These are phyloP conservation scores for Colletotrichum graminicola DNA, from an alignment of 2,329 filamentous ascomycete genomes.

Conservation along the genomic window DNA sequence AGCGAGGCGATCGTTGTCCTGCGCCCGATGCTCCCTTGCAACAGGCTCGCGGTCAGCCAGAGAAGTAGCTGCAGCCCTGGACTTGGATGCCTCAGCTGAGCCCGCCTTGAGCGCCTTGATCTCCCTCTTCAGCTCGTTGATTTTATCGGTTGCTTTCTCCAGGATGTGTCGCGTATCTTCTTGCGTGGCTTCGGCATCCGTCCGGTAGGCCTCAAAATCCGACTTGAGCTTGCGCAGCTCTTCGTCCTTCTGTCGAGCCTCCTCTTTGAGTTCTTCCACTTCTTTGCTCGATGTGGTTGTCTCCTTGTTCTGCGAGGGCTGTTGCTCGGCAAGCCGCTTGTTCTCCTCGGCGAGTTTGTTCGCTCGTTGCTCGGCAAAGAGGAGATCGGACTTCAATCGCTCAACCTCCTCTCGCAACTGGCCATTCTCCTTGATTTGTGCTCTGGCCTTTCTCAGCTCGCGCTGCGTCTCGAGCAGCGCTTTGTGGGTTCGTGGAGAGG, in stretches of 20 bases:
- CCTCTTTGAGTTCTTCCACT: constrained; percentile 52
- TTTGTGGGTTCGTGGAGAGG: constrained; percentile 64
- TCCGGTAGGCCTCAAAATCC: constrained; percentile 67
- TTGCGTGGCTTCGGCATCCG: constrained; percentile 66
- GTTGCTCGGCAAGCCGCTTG: constrained; percentile 46
- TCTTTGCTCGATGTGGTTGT: constrained; percentile 7
- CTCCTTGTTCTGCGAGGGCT: constrained; percentile 24
- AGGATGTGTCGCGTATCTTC: constrained; percentile 67
- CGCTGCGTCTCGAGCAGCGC: constrained; percentile 65
- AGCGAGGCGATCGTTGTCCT: constrained; percentile 20
- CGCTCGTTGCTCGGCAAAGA: constrained; percentile 59
- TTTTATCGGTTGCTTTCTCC: constrained; percentile 68
- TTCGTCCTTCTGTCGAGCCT: constrained; percentile 60
- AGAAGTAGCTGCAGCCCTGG: constrained; percentile 14
- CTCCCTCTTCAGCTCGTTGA: constrained; percentile 67
- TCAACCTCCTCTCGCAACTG: constrained; percentile 66
- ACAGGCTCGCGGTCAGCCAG: constrained; percentile 22
- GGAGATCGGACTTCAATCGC: constrained; percentile 63
- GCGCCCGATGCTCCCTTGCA: constrained; percentile 12
- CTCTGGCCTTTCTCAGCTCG: constrained; percentile 66
- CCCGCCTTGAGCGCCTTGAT: constrained; percentile 59
- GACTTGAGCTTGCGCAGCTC: constrained; percentile 62
- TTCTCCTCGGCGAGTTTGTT: constrained; percentile 54
- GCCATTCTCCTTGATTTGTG: constrained; percentile 65
- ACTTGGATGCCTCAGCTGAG: constrained; percentile 32